Percentiles rank a stretch among this genome's conserved stretches.
These are phyloP conservation scores for Lablab purpureus DNA, from an alignment of 306 rosid genomes.

Conservation along the genomic window DNA sequence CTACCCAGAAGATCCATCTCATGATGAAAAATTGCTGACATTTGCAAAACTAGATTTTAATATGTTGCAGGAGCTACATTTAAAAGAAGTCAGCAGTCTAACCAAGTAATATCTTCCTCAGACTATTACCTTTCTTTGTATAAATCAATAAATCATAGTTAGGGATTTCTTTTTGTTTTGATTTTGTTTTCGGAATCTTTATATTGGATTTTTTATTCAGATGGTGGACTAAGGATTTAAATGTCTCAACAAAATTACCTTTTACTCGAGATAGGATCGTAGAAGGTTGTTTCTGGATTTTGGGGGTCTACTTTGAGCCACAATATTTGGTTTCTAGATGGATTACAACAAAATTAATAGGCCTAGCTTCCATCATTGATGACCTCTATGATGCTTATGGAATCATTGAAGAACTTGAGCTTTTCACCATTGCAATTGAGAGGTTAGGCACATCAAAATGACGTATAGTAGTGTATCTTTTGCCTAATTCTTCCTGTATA, in stretches of 20 bases:
- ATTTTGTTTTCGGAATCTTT: no score
- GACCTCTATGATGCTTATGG: slow-evolving; percentile 64
- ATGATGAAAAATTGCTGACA: slow-evolving; percentile 41
- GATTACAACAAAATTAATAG: slow-evolving; percentile 1
- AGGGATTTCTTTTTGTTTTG: no score
- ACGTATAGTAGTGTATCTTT: not conserved
- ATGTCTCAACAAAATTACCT: slow-evolving; percentile 29
- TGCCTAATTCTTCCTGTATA: not conserved
- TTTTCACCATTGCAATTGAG: slow-evolving; percentile 53
- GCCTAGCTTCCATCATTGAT: slow-evolving; percentile 37
- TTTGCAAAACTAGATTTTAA: slow-evolving; percentile 65
- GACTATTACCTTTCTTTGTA: not conserved
- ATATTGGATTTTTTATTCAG: not conserved
- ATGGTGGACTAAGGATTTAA: slow-evolving; percentile 60
- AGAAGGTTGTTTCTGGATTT: slow-evolving; percentile 58
- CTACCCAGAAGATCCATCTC: slow-evolving; percentile 52
- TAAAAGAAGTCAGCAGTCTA: slow-evolving; percentile 45
- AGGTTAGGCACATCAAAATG: not conserved
- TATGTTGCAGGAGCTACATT: slow-evolving; percentile 52
- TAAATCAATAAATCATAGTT: no score
- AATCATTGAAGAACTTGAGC: slow-evolving; percentile 55
- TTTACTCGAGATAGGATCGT: slow-evolving; percentile 59
- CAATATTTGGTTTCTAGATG: slow-evolving; percentile 46
- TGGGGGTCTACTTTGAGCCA: slow-evolving; percentile 46
- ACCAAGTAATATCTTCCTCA: slow-evolving; percentile 27